phyloP scores from a whole-genome alignment of 306 rosid genomes.

The Parietaria judaica region DNA sequence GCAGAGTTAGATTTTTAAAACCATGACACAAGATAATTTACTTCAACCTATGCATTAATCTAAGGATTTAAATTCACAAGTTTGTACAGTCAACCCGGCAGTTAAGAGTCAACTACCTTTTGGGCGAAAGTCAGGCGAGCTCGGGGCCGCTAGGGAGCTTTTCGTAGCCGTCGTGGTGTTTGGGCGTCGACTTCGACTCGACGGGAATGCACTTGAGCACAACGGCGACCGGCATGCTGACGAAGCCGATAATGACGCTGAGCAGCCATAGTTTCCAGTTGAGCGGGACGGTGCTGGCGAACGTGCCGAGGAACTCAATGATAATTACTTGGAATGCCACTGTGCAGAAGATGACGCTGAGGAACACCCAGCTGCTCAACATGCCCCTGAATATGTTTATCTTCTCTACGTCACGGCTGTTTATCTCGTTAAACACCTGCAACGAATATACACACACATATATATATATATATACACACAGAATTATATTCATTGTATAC shows the following conservation, averaged over 20 bases:
- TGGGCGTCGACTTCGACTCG: slow-evolving; percentile 26
- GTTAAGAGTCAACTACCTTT: slow-evolving; percentile 3
- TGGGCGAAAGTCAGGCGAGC: slow-evolving; percentile 23
- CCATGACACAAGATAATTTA: too few relatives aligned
- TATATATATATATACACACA: background rate
- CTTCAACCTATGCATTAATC: too few relatives aligned
- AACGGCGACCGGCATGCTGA: slow-evolving; percentile 70
- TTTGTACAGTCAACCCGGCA: too few relatives aligned
- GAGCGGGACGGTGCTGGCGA: slow-evolving; percentile 92
- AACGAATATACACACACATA: too few relatives aligned
- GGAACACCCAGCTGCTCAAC: slow-evolving; percentile 67
- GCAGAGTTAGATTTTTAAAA: too few relatives aligned
- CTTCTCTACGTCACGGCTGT: slow-evolving; percentile 79
- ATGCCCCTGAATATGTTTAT: slow-evolving; percentile 79
- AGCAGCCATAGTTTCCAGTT: slow-evolving; percentile 83
- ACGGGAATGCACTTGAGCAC: slow-evolving; percentile 77
- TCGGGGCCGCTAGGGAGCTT: slow-evolving; percentile 57
- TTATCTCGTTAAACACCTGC: slow-evolving; percentile 90
- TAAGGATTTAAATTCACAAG: too few relatives aligned
- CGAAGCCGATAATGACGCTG: slow-evolving; percentile 55
- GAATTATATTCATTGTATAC: slow-evolving; percentile 4
- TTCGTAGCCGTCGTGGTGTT: slow-evolving; percentile 72
- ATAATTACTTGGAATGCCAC: slow-evolving; percentile 60
- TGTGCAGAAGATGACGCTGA: slow-evolving; percentile 48
- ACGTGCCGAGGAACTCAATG: slow-evolving; percentile 71